Evolutionary conservation across 176 grass and related monocot genomes (phyloP), one percentile per base, ranked within the genome.

Genomic region (Cenchrus americanus): DNA sequence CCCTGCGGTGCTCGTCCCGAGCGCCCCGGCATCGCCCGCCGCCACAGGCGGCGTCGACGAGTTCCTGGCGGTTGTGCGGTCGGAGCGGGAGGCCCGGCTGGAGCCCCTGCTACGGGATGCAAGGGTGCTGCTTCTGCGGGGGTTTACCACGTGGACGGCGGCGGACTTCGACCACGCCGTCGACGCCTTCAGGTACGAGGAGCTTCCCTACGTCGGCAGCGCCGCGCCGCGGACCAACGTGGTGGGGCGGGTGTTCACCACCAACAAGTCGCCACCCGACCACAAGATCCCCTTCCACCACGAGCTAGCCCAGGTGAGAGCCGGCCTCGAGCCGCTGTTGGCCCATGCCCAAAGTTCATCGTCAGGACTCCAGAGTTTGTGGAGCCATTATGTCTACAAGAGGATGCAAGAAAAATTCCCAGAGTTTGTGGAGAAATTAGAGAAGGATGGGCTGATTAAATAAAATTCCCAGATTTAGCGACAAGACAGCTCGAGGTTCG

Each of bases 201-300:
- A 98, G 91, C 89, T 98, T 14, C 93, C 93, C 12, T 95, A 95
- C 77, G 93, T 98, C 12, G 96, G 96, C 71, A 91, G 96, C 41
- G 96, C 93, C 7, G 96, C 96, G 13, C 96, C 93, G 12, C 89
- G 96, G 75, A 92, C 85, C 77, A 98, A 94, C 83, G 93, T 98
- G 22, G 87, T 95, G 4, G 96, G 96, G 0, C 82, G 96, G 7
- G 93, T 98, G 58, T 98, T 98, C 85, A 98, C 96, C 17, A 91
- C 96, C 62, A 95, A 98, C 77, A 93, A 98, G 72, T 98, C 96
- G 59, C 96, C 96, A 49, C 93, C 96, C 34, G 93, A 98, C 58
- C 93, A 95, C 85, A 90, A 92, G 81, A 98, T 98, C 73, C 96
- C 93, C 82, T 98, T 98, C 81, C 96, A 98, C 73, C 96, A 98